phyloP scores from a whole-genome alignment of 2,329 filamentous ascomycete genomes.

The Drechslerella dactyloides region DNA sequence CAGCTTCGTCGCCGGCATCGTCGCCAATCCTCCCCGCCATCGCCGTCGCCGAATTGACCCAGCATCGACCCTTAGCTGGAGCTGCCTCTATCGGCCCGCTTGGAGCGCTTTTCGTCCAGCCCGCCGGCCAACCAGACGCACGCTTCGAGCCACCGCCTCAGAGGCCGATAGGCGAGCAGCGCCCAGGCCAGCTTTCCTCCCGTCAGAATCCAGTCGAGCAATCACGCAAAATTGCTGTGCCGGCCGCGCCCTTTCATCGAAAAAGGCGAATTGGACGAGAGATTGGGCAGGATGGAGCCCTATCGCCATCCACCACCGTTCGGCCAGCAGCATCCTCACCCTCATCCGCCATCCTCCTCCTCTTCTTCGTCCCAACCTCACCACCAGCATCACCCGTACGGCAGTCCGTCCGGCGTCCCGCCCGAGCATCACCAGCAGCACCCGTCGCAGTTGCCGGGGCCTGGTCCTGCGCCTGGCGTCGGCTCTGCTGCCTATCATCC shows the following conservation, averaged over 20 bases:
- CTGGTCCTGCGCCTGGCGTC: conserved; percentile 11
- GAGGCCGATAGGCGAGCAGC: neutral
- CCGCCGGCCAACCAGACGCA: conserved; percentile 39
- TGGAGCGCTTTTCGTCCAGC: no score
- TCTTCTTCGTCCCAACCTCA: conserved; percentile 9
- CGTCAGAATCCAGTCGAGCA: no score
- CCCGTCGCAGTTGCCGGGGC: neutral
- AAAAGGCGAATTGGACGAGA: conserved; percentile 2
- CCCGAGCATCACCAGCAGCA: conserved; percentile 25
- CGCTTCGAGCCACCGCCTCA: neutral
- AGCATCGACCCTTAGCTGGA: no score
- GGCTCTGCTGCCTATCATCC: neutral
- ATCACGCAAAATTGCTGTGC: no score
- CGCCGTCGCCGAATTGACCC: neutral
- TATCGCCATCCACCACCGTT: no score
- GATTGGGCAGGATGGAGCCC: conserved; percentile 15
- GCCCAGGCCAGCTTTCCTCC: no score
- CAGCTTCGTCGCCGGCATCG: neutral
- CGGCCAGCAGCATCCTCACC: neutral
- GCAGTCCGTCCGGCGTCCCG: no score
- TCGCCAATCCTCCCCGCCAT: neutral
- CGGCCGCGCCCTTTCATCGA: neutral
- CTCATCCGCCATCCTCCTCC: neutral
- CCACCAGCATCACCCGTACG: conserved; percentile 1
- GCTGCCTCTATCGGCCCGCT: neutral